phyloP scores from a whole-genome alignment of 306 rosid species.

The Malus sieversii region DNA sequence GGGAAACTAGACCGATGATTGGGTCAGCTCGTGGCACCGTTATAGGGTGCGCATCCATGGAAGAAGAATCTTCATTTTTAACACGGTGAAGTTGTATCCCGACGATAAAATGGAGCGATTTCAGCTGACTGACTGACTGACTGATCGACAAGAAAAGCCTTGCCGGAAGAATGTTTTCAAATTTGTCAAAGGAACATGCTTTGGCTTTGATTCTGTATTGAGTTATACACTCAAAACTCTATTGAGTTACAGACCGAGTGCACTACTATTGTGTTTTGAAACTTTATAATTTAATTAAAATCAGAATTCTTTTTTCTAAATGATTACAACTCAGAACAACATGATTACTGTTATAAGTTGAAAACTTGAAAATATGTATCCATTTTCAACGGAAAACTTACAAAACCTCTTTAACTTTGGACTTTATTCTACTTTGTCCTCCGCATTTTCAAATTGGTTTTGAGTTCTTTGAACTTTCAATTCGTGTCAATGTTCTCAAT shows the following conservation, averaged over 20 bases:
- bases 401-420: too few species aligned
- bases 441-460: too few species aligned
- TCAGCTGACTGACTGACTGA: not conserved
- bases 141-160: not conserved
- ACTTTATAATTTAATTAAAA: not conserved
- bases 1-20: constrained; percentile 20
- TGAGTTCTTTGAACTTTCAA: too few species aligned
- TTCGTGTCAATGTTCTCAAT: too few species aligned
- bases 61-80: constrained; percentile 1
- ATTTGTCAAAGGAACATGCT: not conserved
- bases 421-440: too few species aligned
- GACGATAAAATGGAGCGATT: not conserved
- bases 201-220: not conserved
- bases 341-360: too few species aligned
- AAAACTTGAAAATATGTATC: too few species aligned
- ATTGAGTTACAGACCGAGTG: not conserved
- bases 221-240: not conserved
- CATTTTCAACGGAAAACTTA: too few species aligned
- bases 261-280: not conserved
- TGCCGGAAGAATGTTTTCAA: not conserved
- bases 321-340: too few species aligned
- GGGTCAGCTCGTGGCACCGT: constrained; percentile 19
- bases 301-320: too few species aligned
- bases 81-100: not conserved
- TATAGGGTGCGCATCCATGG: constrained; percentile 25